Evolutionary conservation across 116 monocot species (phyloP).

Genomic region (Papilionanthe hybrid): DNA sequence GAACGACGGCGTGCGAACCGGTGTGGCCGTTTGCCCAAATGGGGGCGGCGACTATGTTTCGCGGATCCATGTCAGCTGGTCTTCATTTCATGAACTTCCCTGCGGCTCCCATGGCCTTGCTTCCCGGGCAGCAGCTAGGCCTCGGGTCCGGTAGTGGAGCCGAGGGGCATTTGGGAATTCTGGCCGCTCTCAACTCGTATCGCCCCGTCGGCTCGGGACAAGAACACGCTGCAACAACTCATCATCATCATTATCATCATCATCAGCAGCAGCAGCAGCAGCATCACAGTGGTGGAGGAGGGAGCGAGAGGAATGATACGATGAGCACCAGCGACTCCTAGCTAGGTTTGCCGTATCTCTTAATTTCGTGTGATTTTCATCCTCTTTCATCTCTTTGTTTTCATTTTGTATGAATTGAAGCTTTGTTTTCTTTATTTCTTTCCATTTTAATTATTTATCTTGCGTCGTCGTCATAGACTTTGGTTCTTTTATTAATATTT

Average conservation of each 20-base stretch:
- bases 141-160: conserved; percentile 7
- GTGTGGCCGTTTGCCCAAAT: conserved; percentile 1
- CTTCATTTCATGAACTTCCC: conserved; percentile 27
- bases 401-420: not conserved
- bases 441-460: not conserved
- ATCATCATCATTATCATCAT: conserved; percentile 2
- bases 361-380: not conserved
- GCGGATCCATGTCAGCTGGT: conserved; percentile 1
- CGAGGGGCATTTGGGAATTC: conserved; percentile 7
- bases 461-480: not conserved
- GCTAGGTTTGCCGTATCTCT: not conserved
- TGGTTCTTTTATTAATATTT: not conserved
- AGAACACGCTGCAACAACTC: not conserved
- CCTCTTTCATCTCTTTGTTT: not conserved
- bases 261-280: not conserved
- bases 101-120: conserved; percentile 9
- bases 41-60: conserved; percentile 1
- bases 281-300: not conserved
- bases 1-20: not conserved
- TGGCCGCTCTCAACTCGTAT: not conserved
- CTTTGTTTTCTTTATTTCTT: not conserved
- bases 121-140: conserved; percentile 17
- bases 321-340: conserved; percentile 14
- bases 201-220: not conserved
- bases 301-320: conserved; percentile 9